Evolutionary conservation across 176 grass and related monocot species (phyloP).

Genomic region (Olyra latifolia): DNA sequence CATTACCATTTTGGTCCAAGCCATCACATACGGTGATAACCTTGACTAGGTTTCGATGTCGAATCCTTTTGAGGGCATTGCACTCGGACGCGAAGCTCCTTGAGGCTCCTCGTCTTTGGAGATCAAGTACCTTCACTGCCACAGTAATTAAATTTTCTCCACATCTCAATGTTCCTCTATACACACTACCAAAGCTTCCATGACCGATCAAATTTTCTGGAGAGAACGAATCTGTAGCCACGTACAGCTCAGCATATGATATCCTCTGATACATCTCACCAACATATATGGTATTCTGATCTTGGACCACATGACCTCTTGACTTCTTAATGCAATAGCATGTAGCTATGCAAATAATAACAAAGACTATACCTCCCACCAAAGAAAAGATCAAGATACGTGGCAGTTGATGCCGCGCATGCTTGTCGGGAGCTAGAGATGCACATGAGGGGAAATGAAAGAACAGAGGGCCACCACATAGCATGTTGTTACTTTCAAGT

Average conservation of each 20-base stretch:
- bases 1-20: conserved; percentile 5
- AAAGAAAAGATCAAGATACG: neutral
- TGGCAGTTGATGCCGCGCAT: neutral
- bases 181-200: conserved; percentile 17
- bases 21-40: conserved; percentile 1
- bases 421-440: neutral
- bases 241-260: neutral
- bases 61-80: neutral
- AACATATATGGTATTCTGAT: too few species aligned
- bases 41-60: neutral
- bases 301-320: too few species aligned
- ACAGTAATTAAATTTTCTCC: neutral
- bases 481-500: conserved; percentile 1
- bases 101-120: neutral
- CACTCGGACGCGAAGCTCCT: conserved; percentile 20
- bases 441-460: conserved; percentile 25
- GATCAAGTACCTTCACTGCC: conserved; percentile 4
- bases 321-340: neutral
- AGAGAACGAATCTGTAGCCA: neutral
- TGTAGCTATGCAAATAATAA: neutral
- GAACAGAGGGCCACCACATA: conserved; percentile 33
- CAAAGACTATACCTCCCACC: neutral
- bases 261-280: conserved; percentile 7
- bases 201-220: neutral
- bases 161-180: neutral